phyloP scores from a whole-genome alignment of 495 filamentous ascomycete genomes.

The Talaromyces nanjingensis region DNA sequence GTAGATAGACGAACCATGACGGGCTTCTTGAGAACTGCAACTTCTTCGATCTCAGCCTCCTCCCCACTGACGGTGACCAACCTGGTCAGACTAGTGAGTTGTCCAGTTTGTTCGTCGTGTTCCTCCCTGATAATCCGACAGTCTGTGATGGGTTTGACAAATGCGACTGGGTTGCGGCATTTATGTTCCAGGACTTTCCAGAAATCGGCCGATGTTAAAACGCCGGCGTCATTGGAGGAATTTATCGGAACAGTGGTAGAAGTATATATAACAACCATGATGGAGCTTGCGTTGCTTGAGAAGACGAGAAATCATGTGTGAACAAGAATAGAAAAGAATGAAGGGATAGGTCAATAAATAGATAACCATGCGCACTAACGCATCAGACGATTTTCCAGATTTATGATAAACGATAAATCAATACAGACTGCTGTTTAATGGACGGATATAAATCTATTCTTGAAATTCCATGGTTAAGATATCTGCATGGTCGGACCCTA shows the following conservation, averaged over 20 bases:
- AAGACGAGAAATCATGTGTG: not conserved
- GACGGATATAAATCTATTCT: not conserved
- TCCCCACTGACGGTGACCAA: not conserved
- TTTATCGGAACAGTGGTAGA: conserved; percentile 3
- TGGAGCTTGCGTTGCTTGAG: not conserved
- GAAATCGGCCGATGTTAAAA: not conserved
- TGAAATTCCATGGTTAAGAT: not conserved
- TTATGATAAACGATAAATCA: too few relatives aligned
- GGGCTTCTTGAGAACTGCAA: conserved; percentile 1
- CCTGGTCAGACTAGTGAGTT: conserved; percentile 1
- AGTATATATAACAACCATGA: conserved; percentile 5
- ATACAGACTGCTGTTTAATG: not conserved
- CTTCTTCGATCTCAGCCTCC: not conserved
- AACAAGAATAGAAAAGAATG: not conserved
- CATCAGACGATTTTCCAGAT: not conserved
- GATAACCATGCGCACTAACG: not conserved
- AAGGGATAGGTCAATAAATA: not conserved
- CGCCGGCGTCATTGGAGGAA: not conserved
- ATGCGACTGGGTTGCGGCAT: conserved; percentile 5
- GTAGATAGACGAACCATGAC: not conserved
- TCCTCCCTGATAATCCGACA: not conserved
- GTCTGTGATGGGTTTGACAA: not conserved
- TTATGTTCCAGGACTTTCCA: conserved; percentile 4
- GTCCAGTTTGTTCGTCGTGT: not conserved
- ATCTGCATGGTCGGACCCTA: not conserved